Evolutionary conservation across 2,329 filamentous ascomycete species (phyloP).

Genomic region (Metarhizium sp.): DNA sequence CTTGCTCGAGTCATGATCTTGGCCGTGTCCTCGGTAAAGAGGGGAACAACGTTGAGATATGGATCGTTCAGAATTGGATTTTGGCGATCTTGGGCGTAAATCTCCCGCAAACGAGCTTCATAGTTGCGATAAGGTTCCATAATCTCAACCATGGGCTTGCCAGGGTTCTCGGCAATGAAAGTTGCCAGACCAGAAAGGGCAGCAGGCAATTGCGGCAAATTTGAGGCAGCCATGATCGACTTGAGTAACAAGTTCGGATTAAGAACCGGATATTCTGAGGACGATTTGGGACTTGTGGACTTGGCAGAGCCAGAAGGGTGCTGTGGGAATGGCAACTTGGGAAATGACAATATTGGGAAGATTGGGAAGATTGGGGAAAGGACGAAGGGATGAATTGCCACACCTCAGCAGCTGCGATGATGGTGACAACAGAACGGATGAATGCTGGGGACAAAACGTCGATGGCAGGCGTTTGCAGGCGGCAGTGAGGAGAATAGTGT

Average conservation of each 20-base stretch:
- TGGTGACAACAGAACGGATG: neutral
- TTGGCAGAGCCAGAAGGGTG: too few species aligned
- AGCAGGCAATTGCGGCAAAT: slow-evolving; percentile 37
- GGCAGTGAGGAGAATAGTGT: neutral
- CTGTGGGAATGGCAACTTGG: too few species aligned
- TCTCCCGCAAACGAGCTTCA: slow-evolving; percentile 54
- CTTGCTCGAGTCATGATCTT: slow-evolving; percentile 55
- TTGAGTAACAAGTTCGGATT: too few species aligned
- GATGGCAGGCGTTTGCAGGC: neutral
- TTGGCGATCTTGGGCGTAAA: slow-evolving; percentile 59
- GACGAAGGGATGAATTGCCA: too few species aligned
- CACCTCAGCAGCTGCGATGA: neutral
- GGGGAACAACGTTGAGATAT: slow-evolving; percentile 53
- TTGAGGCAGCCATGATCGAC: slow-evolving; percentile 23
- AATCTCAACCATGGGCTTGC: slow-evolving; percentile 46
- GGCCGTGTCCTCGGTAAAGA: slow-evolving; percentile 50
- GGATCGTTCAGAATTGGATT: slow-evolving; percentile 48
- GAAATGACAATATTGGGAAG: too few species aligned
- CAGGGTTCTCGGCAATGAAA: slow-evolving; percentile 46
- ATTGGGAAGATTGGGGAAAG: too few species aligned
- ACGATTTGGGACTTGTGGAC: too few species aligned
- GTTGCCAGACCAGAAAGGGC: slow-evolving; percentile 33
- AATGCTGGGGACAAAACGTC: neutral
- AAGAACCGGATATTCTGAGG: too few species aligned
- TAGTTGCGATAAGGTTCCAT: slow-evolving; percentile 58